Conservation (phyloP, 768 basidiomycete species). For the Suillus subalutaceus region DNA sequence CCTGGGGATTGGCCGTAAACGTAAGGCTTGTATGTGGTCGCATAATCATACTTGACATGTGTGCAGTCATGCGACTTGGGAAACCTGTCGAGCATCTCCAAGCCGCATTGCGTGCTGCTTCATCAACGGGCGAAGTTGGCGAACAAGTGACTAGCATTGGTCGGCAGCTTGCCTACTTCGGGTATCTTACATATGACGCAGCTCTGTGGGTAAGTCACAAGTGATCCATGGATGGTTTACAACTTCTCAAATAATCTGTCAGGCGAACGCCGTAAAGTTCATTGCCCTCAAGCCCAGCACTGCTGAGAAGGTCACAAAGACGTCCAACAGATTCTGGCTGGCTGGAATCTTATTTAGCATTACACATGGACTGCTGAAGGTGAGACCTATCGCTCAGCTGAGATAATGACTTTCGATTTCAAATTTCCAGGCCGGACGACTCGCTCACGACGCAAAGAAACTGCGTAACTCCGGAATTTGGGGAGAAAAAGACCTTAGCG, state of each 20-base stretch:
- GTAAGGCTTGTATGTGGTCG: slow-evolving; percentile 41
- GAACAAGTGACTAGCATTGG: slow-evolving; percentile 82
- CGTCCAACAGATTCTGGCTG: slow-evolving; percentile 86
- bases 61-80: slow-evolving; percentile 85
- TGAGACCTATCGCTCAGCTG: slow-evolving; percentile 25
- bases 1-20: slow-evolving; percentile 82
- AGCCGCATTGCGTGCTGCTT: slow-evolving; percentile 75
- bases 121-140: slow-evolving; percentile 53
- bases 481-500: slow-evolving; percentile 70
- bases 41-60: slow-evolving; percentile 12
- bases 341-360: slow-evolving; percentile 85
- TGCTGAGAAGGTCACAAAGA: slow-evolving; percentile 59
- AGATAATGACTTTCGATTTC: neutral
- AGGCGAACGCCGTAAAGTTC: slow-evolving; percentile 73
- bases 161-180: slow-evolving; percentile 87
- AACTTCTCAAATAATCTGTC: slow-evolving; percentile 4
- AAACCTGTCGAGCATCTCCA: slow-evolving; percentile 95
- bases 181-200: slow-evolving; percentile 82
- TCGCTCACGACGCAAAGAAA: slow-evolving; percentile 61
- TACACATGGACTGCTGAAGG: slow-evolving; percentile 69
- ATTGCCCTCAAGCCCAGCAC: slow-evolving; percentile 62
- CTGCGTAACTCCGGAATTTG: slow-evolving; percentile 46
- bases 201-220: slow-evolving; percentile 74
- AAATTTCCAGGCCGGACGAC: slow-evolving; percentile 51
- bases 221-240: neutral